Percentiles rank a stretch among this genome's conserved stretches.
Evolutionary conservation across 108 stramenopile genomes (phyloP).

Genomic region (Cyclostephanos invisitatus): DNA sequence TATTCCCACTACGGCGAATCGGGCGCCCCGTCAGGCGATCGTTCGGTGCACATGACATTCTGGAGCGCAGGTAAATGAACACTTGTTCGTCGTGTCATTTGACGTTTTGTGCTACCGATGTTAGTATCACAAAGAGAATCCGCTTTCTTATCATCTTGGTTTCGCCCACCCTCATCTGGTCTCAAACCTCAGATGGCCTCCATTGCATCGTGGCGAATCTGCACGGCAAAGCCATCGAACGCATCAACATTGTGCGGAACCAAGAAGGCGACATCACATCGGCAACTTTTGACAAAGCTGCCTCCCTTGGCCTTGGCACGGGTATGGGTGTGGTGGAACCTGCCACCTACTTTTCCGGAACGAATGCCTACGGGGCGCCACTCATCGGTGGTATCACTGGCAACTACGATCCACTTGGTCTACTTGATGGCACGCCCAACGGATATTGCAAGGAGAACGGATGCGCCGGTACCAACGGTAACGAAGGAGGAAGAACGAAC

Average conservation of each 20-base stretch:
- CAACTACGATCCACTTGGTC: conserved; percentile 20
- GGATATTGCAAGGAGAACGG: conserved; percentile 37
- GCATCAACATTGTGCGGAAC: conserved; percentile 30
- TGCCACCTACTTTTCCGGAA: conserved; percentile 20
- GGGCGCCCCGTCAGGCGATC: neutral
- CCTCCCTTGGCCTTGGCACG: conserved; percentile 14
- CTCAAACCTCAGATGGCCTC: conserved; percentile 9
- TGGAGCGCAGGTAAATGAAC: conserved; percentile 8
- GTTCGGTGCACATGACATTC: conserved; percentile 41
- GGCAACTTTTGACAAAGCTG: conserved; percentile 20
- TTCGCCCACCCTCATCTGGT: neutral
- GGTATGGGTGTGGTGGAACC: neutral
- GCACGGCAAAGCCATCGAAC: conserved; percentile 42
- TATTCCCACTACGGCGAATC: neutral
- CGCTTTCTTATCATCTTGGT: neutral
- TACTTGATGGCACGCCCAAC: conserved; percentile 27
- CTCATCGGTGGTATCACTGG: conserved; percentile 30
- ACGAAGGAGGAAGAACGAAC: conserved; percentile 14
- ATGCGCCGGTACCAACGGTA: conserved; percentile 8
- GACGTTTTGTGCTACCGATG: neutral
- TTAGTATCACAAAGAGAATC: neutral
- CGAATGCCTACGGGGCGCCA: conserved; percentile 26
- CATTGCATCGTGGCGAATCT: conserved; percentile 32
- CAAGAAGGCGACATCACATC: conserved; percentile 22
- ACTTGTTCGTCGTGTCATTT: neutral